Conservation (phyloP, 2,329 filamentous ascomycete species). For the Onygena corvina region DNA sequence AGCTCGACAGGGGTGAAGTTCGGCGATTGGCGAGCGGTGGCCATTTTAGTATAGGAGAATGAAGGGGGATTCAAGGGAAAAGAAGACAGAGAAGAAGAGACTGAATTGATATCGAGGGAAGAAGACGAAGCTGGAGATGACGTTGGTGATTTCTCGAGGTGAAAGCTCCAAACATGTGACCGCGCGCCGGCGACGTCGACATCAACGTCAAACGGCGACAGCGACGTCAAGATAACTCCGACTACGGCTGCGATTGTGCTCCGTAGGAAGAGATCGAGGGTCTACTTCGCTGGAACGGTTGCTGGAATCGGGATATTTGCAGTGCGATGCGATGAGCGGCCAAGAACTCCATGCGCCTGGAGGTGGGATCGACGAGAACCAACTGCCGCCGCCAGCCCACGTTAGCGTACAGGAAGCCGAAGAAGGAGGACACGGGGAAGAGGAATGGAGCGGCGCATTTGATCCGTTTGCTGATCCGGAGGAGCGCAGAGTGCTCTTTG, state of each 20-base stretch:
- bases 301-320: background rate
- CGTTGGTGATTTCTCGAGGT: background rate
- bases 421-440: slow-evolving; percentile 8
- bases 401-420: background rate
- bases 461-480: slow-evolving; percentile 62
- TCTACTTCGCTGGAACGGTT: too few species aligned
- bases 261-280: too few species aligned
- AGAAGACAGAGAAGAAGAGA: too few species aligned
- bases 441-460: slow-evolving; percentile 50
- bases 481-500: slow-evolving; percentile 67
- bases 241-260: too few species aligned
- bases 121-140: background rate
- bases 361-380: background rate
- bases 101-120: too few species aligned
- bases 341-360: background rate
- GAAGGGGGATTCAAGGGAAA: too few species aligned
- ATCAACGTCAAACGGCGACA: too few species aligned
- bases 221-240: too few species aligned
- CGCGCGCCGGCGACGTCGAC: too few species aligned
- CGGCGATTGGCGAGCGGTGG: slow-evolving; percentile 12
- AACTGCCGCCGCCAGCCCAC: background rate
- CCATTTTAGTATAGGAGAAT: background rate
- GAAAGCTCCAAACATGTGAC: background rate
- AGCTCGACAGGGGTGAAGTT: slow-evolving; percentile 40
- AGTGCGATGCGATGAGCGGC: background rate